phyloP scores from a whole-genome alignment of 768 basidiomycete species.

The Thelephora ganbajun region DNA sequence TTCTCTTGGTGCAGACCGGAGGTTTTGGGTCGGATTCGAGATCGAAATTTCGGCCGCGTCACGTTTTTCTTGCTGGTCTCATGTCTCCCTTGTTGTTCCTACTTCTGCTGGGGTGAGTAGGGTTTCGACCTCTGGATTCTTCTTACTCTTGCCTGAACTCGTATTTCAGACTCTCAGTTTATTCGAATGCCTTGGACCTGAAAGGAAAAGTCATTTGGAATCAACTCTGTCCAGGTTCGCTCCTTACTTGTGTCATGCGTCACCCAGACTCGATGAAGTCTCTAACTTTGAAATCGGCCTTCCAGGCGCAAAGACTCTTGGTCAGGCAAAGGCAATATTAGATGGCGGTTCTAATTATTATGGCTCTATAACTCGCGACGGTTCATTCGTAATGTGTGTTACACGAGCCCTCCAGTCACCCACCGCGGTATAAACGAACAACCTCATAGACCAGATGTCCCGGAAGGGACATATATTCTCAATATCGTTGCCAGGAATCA shows the following conservation, averaged over 20 bases:
- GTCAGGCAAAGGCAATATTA: conserved; percentile 42
- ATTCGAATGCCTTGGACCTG: conserved; percentile 35
- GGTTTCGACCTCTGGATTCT: background rate
- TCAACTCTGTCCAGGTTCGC: conserved; percentile 46
- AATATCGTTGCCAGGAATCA: conserved; percentile 55
- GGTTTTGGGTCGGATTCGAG: too few species aligned
- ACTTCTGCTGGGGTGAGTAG: too few species aligned
- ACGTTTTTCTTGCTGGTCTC: too few species aligned
- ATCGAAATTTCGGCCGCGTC: too few species aligned
- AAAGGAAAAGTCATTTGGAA: conserved; percentile 58
- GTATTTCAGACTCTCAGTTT: conserved; percentile 12
- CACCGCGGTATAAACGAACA: background rate
- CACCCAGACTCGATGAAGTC: conserved; percentile 4
- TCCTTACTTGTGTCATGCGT: background rate
- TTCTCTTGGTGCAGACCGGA: too few species aligned
- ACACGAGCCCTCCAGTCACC: background rate
- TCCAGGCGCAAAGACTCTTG: conserved; percentile 22
- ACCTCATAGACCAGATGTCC: conserved; percentile 43
- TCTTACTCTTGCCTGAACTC: background rate
- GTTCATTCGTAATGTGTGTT: conserved; percentile 55
- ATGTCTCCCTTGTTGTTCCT: too few species aligned
- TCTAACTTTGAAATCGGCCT: background rate
- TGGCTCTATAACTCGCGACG: conserved; percentile 40
- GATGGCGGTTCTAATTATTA: conserved; percentile 37
- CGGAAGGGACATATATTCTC: conserved; percentile 54